A percentile compares a stretch with the other conserved stretches of the same genome.
Evolutionary conservation across 106 monocot species (phyloP).

Genomic region (Apostasia shenzhenica): DNA sequence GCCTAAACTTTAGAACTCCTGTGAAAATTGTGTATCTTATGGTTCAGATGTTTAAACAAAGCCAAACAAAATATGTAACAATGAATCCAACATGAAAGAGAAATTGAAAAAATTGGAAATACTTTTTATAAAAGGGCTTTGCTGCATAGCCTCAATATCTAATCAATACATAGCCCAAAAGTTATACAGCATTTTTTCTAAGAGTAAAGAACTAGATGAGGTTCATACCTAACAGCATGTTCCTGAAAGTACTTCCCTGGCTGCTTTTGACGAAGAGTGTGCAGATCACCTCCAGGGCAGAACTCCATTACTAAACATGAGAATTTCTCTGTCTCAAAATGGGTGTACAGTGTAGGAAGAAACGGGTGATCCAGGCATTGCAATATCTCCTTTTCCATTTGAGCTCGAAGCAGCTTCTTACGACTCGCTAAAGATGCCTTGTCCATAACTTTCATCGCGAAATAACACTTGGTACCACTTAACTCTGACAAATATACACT

Average conservation of each 20-base stretch:
- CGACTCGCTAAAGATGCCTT: slow-evolving; percentile 17
- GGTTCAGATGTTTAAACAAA: too few relatives aligned
- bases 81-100: too few relatives aligned
- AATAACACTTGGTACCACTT: slow-evolving; percentile 15
- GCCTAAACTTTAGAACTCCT: too few relatives aligned
- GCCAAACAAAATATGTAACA: too few relatives aligned
- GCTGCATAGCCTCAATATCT: too few relatives aligned
- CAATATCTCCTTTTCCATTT: slow-evolving; percentile 19
- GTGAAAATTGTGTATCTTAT: too few relatives aligned
- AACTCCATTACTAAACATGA: slow-evolving; percentile 25
- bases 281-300: slow-evolving; percentile 21
- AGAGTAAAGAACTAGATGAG: not conserved
- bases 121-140: too few relatives aligned
- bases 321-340: slow-evolving; percentile 24
- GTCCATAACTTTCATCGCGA: slow-evolving; percentile 23
- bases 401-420: slow-evolving; percentile 18
- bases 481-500: slow-evolving; percentile 27
- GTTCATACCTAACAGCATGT: slow-evolving; percentile 14
- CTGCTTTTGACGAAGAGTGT: slow-evolving; percentile 22
- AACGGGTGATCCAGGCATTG: slow-evolving; percentile 26
- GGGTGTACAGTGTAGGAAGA: slow-evolving; percentile 19
- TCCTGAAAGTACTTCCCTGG: slow-evolving; percentile 20
- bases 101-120: too few relatives aligned
- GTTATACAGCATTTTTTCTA: too few relatives aligned
- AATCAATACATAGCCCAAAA: too few relatives aligned